Base-by-base conservation (phyloP, 2,329 filamentous ascomycete genomes). In the Didymosphaeria variabile region DNA sequence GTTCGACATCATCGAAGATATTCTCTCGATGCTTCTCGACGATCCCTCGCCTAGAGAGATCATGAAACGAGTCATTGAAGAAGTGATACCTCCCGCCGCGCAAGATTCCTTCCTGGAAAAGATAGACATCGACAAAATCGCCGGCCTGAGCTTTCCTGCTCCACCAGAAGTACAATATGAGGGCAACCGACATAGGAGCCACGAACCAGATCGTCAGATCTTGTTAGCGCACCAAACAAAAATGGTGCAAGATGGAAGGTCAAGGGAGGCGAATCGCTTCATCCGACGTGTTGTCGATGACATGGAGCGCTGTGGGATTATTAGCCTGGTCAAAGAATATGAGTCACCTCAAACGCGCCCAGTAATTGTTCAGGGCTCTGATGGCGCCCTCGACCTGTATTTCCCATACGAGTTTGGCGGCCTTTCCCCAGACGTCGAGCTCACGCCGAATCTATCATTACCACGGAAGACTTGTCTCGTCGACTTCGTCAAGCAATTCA, bases 1-100 rank as follows among this genome's bases (percentile, higher is more conserved):
- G 1, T 66, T 74, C 4, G 70, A 74, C 13, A 73, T 73, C 1
- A 66, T 75, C 5, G 67, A 74, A 23, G 72, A 74, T 19, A 50
- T 64, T 0, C 44, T 75, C 0, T 29, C 73, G 0, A 72, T 73
- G 70, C 65, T 75, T 0, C 15, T 42, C 4, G 69, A 68, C 0
- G 72, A 75, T 29, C 72, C 70, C 0, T 66, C 70, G 0, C 71
- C 70, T 0, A 44, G 68, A 3, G 40, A 63, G 10, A 58, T 75
- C 0, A 67, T 69, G 0, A 74, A 72, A 7, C 66, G 64, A 2
- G 68, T 74, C 15, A 65, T 73, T 0, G 59, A 59, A 8, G 71
- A 73, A 3, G 36, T 73, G 4, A 71, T 75, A 9, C 72, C 72
- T 0, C 17, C 66, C 0, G 68, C 68, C 0, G 66, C 66, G 0